Base-by-base conservation (phyloP, 192 early-diverging fungal genomes). In the Podila epicladia region DNA sequence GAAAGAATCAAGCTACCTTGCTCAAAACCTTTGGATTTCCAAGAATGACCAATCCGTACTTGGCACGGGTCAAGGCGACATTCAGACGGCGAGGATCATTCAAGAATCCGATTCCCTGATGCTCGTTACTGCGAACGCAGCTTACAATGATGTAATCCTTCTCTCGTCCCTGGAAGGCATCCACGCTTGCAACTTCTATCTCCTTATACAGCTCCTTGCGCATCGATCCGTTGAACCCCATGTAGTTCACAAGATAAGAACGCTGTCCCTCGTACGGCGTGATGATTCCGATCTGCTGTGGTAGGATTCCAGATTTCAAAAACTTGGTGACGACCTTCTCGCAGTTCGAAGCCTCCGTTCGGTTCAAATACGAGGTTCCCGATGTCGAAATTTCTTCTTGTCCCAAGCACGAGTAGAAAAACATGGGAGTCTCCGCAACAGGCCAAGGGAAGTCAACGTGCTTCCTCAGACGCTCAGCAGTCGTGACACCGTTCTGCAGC, bases 231-330 rank as follows among this genome's bases (percentile, higher is more conserved):
- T 93, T 92, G 69, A 94, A 95, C 72, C 95, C 95, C 97, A 99
- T 98, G 82, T 99, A 95, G 64, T 93, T 90, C 24, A 98, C 97
- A 62, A 99, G 84, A 82, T 94, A 99, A 26, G 96, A 92, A 19
- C 98, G 93, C 82, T 99, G 98, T 24, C 98, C 97, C 82, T 99
- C 98, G 72, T 99, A 99, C 6, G 98, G 98, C 2, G 98, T 99
- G 64, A 99, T 95, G 65, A 99, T 91, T 60, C 98, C 98, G 63
- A 99, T 98, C 79, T 99, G 96, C 55, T 93, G 86, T 0, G 97
- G 96, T 24, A 84, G 66, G 22, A 99, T 85, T 26, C 92, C 93
- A 35, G 95, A 86, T 74, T 95, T 96, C 69, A 99, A 88, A 69
- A 98, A 94, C 24, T 94, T 91, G 12, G 97, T 98, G 11, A 99